phyloP scores from a whole-genome alignment of 345 rosid genomes.

The Arabis alpina region DNA sequence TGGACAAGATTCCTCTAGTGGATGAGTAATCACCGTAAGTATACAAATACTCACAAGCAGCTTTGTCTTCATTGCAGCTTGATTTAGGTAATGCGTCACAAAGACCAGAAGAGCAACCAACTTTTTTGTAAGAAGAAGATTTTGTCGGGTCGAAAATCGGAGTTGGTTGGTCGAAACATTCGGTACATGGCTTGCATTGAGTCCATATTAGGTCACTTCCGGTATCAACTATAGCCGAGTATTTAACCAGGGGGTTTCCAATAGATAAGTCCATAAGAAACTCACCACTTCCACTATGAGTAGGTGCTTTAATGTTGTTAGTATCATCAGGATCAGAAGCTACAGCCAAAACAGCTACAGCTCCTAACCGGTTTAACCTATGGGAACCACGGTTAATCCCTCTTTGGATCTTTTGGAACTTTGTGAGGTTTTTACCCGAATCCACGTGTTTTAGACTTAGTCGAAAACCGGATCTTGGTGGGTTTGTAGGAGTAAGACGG shows the following conservation, averaged over 20 bases:
- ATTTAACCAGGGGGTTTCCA: constrained; percentile 66
- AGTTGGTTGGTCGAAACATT: constrained; percentile 73
- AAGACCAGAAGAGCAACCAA: constrained; percentile 62
- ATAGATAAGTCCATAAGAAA: constrained; percentile 71
- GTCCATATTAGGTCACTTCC: constrained; percentile 98
- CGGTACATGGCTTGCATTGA: constrained; percentile 81
- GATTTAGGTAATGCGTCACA: constrained; percentile 63
- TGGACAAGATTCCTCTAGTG: constrained; percentile 66
- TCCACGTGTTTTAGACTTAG: constrained; percentile 66
- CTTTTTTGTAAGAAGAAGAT: constrained; percentile 64
- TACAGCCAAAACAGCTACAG: constrained; percentile 53
- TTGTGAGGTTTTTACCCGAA: constrained; percentile 75
- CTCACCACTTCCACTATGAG: constrained; percentile 78
- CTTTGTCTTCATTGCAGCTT: constrained; percentile 38
- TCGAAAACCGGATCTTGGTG: constrained; percentile 48
- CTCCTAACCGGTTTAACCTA: constrained; percentile 62
- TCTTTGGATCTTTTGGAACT: constrained; percentile 65
- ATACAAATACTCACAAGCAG: constrained; percentile 70
- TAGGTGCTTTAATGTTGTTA: constrained; percentile 48
- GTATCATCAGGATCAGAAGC: constrained; percentile 43
- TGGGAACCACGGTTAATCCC: constrained; percentile 67
- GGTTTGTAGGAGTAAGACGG: constrained; percentile 29
- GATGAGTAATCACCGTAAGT: constrained; percentile 89
- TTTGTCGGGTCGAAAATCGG: constrained; percentile 75
- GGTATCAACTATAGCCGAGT: constrained; percentile 78